Base-by-base conservation (phyloP, 2,329 filamentous ascomycete species). In the Penicillium sp. region DNA sequence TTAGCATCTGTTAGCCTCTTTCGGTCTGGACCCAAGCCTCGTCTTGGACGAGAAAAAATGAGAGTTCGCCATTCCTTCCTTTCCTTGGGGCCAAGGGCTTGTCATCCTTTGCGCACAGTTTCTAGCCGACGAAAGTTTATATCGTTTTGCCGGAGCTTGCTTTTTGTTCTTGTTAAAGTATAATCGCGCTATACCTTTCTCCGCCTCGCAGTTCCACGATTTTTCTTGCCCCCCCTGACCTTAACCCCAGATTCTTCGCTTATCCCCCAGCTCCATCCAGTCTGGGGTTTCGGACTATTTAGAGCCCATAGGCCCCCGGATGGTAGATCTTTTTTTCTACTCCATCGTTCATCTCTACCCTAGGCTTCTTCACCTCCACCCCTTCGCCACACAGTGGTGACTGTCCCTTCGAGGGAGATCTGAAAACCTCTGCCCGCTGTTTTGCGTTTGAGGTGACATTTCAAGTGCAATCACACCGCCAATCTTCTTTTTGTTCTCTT, bases 71-170 rank as follows among this genome's bases (percentile, higher is more conserved):
- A 9, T 36, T 36, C 33, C 33, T 36, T 36, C 33, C 24, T 34
- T 52, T 16, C 47, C 42, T 45, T 45, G 47, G 42, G 33, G 31
- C 33, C 41, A 49, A 38, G 47, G 8, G 44, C 23, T 41, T 44
- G 26, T 50, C 23, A n/a, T 21, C 13, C 29, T 15, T 18, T 7
- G 36, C 36, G 45, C 42, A 33, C 42, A 31, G 45, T 43, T 42
- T 42, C 49, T 16, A 21, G 23, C 21, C 28, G n/a, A 18, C 10
- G 31, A 38, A 8, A 43, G 21, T 48, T 16, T 34, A 49, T 52
- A 54, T 59, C 56, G 58, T 59, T 62, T 61, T 62, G 50, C 58
- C 59, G 59, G 53, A 8, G 16, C 49, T 52, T 53, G 50, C 47
- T 51, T 12, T 15, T 36, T 31, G n/a, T 39, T 24, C 38, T 21